Conservation (phyloP, 2,329 filamentous ascomycete species). For the Macrophomina phaseolina region DNA sequence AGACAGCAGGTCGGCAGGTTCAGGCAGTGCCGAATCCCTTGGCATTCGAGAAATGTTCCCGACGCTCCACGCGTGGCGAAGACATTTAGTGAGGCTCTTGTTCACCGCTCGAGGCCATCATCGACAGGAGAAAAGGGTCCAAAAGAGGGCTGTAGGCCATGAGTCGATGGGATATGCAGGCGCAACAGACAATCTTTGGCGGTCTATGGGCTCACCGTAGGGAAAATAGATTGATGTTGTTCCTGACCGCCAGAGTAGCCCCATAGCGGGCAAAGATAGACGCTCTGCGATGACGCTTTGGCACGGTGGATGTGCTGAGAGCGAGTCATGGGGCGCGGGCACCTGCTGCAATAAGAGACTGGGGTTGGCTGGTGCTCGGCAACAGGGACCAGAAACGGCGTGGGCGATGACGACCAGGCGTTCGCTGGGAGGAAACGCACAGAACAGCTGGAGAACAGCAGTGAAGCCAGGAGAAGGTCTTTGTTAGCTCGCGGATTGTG, state of each 20-base stretch:
- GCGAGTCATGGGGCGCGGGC: slow-evolving; percentile 7
- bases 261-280: background rate
- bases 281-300: slow-evolving; percentile 10
- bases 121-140: slow-evolving; percentile 14
- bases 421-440: slow-evolving; percentile 3
- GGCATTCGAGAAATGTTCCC: background rate
- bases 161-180: slow-evolving; percentile 4
- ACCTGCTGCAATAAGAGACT: background rate
- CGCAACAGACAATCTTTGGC: slow-evolving; percentile 7
- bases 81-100: background rate
- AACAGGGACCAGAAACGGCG: slow-evolving; percentile 14
- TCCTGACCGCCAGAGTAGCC: slow-evolving; percentile 22
- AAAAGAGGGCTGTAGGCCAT: background rate
- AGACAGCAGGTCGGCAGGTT: background rate
- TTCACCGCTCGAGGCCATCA: slow-evolving; percentile 12
- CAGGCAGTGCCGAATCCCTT: background rate
- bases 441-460: slow-evolving; percentile 20
- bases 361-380: slow-evolving; percentile 17
- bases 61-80: background rate
- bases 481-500: background rate
- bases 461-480: slow-evolving; percentile 12
- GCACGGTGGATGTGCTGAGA: background rate
- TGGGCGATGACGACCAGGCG: slow-evolving; percentile 11
- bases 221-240: slow-evolving; percentile 1
- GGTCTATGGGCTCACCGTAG: slow-evolving; percentile 9